Percentiles rank a stretch among this genome's conserved stretches.
phyloP scores from a whole-genome alignment of 768 basidiomycete species.

The Fibroporia radiculosa region DNA sequence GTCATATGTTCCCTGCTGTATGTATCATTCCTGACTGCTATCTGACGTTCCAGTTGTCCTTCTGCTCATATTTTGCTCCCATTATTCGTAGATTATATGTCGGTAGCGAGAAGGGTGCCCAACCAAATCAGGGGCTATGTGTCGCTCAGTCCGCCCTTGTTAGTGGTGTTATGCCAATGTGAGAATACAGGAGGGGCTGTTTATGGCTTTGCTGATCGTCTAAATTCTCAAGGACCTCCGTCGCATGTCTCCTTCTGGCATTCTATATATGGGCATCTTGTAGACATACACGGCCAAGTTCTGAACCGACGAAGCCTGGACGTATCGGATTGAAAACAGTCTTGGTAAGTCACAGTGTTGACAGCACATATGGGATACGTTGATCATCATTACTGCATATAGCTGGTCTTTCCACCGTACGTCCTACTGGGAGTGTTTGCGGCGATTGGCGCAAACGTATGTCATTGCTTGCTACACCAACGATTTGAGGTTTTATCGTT shows the following conservation, averaged over 20 bases:
- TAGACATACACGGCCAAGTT: not conserved
- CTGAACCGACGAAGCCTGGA: not conserved
- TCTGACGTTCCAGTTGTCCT: no score
- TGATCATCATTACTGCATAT: not conserved
- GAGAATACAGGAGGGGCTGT: no score
- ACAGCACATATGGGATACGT: no score
- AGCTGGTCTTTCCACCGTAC: slow-evolving; percentile 16
- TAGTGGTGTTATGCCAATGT: slow-evolving; percentile 16
- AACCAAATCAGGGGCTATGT: slow-evolving; percentile 33
- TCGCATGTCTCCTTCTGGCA: slow-evolving; percentile 9
- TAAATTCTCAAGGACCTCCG: slow-evolving; percentile 7
- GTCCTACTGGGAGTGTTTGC: slow-evolving; percentile 12
- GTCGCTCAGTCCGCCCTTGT: slow-evolving; percentile 37
- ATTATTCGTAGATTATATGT: slow-evolving; percentile 29
- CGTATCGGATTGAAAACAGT: not conserved
- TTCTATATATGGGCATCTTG: slow-evolving; percentile 10
- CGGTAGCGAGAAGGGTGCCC: slow-evolving; percentile 25
- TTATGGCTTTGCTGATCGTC: not conserved
- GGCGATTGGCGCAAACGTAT: slow-evolving; percentile 12
- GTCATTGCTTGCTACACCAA: no score
- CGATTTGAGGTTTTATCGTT: not conserved
- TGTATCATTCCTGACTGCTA: slow-evolving; percentile 16
- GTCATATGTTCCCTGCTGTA: slow-evolving; percentile 37
- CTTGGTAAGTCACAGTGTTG: slow-evolving; percentile 2
- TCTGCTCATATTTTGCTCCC: no score